Percentiles rank a stretch among this genome's conserved stretches.
phyloP scores from a whole-genome alignment of 2,329 filamentous ascomycete species.

The Colletotrichum magnum region DNA sequence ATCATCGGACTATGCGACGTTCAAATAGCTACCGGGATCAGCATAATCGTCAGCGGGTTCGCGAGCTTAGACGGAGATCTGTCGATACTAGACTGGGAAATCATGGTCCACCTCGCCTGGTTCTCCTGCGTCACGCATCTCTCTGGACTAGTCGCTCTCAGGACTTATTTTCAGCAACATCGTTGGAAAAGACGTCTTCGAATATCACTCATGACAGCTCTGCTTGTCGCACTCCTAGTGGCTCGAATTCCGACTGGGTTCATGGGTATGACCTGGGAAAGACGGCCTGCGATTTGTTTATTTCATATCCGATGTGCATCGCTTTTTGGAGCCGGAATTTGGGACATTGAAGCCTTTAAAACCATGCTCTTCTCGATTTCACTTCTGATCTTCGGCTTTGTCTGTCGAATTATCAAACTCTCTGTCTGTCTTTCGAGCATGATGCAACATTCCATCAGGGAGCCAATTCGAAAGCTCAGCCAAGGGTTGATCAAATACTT shows the following conservation, averaged over 20 bases:
- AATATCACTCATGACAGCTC: not conserved
- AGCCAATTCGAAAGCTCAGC: not conserved
- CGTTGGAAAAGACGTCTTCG: not conserved
- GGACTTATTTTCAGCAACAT: not conserved
- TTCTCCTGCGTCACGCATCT: conserved; percentile 50
- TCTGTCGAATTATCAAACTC: not conserved
- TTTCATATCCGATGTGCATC: not conserved
- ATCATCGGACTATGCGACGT: conserved; percentile 40
- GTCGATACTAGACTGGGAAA: conserved; percentile 48
- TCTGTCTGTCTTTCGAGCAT: not conserved
- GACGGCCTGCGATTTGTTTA: not conserved
- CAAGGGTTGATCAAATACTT: not conserved
- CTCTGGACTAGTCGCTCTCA: not conserved
- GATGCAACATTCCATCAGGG: not conserved
- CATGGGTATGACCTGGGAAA: no score
- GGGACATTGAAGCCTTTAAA: not conserved
- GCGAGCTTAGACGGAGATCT: not conserved
- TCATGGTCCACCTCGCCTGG: conserved; percentile 50
- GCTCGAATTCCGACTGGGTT: not conserved
- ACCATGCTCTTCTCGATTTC: not conserved
- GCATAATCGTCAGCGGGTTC: conserved; percentile 45
- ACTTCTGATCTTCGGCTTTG: not conserved
- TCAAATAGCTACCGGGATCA: conserved; percentile 50
- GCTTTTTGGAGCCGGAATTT: not conserved
- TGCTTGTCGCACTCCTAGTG: not conserved